Percentiles rank a stretch among this genome's conserved stretches.
Conservation (phyloP, 2,329 filamentous ascomycete species). For the Stachybotrys chartarum region DNA sequence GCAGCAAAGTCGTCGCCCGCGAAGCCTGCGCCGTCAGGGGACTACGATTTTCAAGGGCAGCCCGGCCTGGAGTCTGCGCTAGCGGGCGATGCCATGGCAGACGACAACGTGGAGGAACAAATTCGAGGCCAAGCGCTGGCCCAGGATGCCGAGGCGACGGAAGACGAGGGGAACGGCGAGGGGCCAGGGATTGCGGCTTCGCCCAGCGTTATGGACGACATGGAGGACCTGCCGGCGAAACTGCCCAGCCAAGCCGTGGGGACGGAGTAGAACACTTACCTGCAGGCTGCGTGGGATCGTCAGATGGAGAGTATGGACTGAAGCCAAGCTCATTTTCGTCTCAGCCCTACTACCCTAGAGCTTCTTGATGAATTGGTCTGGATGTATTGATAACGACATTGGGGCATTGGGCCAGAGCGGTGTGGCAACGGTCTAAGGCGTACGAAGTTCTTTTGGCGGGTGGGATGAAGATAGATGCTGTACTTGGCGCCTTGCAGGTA, state of each 20-base stretch:
- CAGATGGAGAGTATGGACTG: no score
- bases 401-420: no score
- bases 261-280: background rate
- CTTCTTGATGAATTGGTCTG: background rate
- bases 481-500: no score
- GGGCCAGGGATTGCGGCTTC: slow-evolving; percentile 12
- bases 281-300: background rate
- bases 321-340: no score
- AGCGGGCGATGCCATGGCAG: background rate
- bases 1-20: slow-evolving; percentile 6
- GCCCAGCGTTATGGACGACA: slow-evolving; percentile 33
- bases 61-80: background rate
- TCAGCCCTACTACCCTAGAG: no score
- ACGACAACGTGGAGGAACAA: background rate
- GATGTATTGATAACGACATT: background rate
- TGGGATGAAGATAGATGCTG: no score
- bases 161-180: slow-evolving; percentile 3
- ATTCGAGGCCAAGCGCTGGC: no score
- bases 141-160: slow-evolving; percentile 4
- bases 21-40: background rate
- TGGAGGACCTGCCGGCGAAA: slow-evolving; percentile 32
- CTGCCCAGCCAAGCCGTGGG: background rate
- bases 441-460: no score
- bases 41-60: slow-evolving; percentile 11
- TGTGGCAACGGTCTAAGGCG: no score